Evolutionary conservation across 2,329 filamentous ascomycete species (phyloP), one percentile per base, ranked within the genome.

Genomic region (Xenosphaeropsis pyriputrescens): DNA sequence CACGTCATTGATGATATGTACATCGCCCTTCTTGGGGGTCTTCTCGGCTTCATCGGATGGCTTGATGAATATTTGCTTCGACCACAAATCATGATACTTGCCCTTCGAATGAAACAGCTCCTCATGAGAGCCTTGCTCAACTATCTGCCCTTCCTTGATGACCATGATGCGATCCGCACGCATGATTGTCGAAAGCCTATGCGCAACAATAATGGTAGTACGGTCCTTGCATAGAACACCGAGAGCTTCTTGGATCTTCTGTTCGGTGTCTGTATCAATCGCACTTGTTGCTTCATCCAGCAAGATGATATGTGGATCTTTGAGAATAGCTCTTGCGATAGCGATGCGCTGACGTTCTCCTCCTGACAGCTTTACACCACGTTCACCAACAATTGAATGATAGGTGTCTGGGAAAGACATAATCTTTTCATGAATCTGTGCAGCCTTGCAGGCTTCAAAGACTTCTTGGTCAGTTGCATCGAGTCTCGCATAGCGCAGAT

Each of bases 381-480:
- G 32, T 29, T 39, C 13, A 22, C 37, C 37, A 17, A 39, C 37
- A 18, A 22, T 39, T 22, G 37, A 35, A 14, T 35, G 36, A 29
- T 39, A 39, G 2, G 18, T 39, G 16, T 42, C 34, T n/a, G 41
- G 41, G 17, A 42, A 42, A 3, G 38, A 41, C 16, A 41, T 5
- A 17, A 42, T 42, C 22, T 42, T 41, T 1, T 42, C 41, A 18
- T 42, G 41, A 16, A 42, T 38, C 6, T 33, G 33, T 17, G 41
- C 41, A 26, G 41, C 41, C 18, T 35, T 37, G 34, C 41, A 42
- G 29, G 41, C 41, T 18, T 42, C 16, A 15, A 39, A 39, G 29
- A 78, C 64, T 19, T 81, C 70, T 6, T 65, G 65, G 32, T 79
- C 68, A 0, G 68, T 73, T 1, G 75, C 75, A n/a, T 67, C 62